Conservation (phyloP, 1,139 yeast species). For the Hansenula sp. region DNA sequence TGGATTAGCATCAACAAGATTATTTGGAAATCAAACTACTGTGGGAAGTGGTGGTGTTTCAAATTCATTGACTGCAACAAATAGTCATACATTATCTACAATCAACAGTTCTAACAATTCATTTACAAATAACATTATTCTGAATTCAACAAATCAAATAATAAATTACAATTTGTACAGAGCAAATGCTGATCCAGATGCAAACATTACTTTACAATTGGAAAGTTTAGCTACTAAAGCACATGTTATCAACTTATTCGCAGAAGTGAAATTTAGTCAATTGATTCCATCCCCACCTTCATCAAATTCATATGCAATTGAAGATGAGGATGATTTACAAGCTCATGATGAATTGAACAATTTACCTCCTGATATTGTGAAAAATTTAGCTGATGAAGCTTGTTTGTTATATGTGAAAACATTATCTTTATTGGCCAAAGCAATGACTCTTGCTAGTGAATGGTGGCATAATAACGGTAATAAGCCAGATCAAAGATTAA, state of each 20-base stretch:
- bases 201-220: conserved; percentile 44
- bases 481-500: conserved; percentile 43
- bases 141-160: conserved; percentile 25
- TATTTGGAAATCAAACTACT: conserved; percentile 52
- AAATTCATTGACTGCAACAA: conserved; percentile 6
- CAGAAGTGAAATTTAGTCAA: conserved; percentile 87
- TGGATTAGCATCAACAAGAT: conserved; percentile 80
- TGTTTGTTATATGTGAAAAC: conserved; percentile 80
- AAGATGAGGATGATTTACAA: conserved; percentile 31
- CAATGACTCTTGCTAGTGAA: conserved; percentile 77
- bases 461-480: conserved; percentile 74
- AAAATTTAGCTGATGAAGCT: conserved; percentile 77
- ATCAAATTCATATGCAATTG: conserved; percentile 27
- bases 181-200: conserved; percentile 34
- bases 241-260: conserved; percentile 82
- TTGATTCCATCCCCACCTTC: conserved; percentile 76
- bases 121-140: conserved; percentile 25
- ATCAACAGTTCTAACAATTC: conserved; percentile 20
- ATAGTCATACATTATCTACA: conserved; percentile 6
- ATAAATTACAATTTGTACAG: conserved; percentile 20
- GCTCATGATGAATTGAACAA: conserved; percentile 38
- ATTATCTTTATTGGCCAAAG: conserved; percentile 72
- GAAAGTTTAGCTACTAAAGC: conserved; percentile 86
- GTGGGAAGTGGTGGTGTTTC: neutral
- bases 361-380: conserved; percentile 59